These are phyloP conservation scores for Zygotorulaspora danielsina DNA, from an alignment of 805 yeast genomes.

Conservation along the genomic window DNA sequence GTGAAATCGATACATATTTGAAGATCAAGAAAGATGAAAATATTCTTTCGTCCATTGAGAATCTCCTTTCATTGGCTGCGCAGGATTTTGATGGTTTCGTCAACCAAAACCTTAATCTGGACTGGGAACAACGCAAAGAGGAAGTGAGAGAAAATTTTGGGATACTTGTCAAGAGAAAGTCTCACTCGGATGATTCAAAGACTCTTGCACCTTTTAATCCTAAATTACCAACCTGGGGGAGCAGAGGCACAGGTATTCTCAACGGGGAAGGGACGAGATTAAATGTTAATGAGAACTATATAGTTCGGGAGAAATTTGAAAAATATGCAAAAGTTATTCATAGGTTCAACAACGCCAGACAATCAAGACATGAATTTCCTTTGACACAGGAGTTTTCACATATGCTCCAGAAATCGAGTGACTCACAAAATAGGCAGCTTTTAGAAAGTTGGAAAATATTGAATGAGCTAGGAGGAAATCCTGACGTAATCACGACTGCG, in stretches of 20 bases:
- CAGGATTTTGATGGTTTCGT: conserved; percentile 78
- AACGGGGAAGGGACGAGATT: conserved; percentile 34
- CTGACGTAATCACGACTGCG: conserved; percentile 50
- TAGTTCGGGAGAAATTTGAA: conserved; percentile 56
- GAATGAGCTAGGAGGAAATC: conserved; percentile 35
- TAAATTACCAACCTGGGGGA: conserved; percentile 32
- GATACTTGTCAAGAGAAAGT: conserved; percentile 38
- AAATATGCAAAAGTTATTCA: conserved; percentile 68
- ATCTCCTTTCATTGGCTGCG: conserved; percentile 65
- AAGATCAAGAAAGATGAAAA: conserved; percentile 74
- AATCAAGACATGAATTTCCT: conserved; percentile 48
- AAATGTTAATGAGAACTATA: conserved; percentile 42
- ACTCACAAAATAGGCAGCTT: conserved; percentile 64
- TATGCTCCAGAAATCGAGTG: conserved; percentile 53
- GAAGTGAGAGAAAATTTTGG: conserved; percentile 73
- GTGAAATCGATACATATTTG: conserved; percentile 60
- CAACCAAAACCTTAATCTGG: conserved; percentile 65
- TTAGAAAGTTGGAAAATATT: conserved; percentile 72
- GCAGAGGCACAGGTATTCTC: conserved; percentile 26
- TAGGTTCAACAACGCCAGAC: conserved; percentile 65
- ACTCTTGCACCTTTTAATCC: conserved; percentile 18
- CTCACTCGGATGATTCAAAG: conserved; percentile 11
- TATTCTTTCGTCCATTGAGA: conserved; percentile 77
- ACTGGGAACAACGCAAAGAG: conserved; percentile 78
- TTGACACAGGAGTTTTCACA: conserved; percentile 58